Evolutionary conservation across 2,329 filamentous ascomycete species (phyloP), one percentile per base, ranked within the genome.

Genomic region (Fusarium fujikuroi): DNA sequence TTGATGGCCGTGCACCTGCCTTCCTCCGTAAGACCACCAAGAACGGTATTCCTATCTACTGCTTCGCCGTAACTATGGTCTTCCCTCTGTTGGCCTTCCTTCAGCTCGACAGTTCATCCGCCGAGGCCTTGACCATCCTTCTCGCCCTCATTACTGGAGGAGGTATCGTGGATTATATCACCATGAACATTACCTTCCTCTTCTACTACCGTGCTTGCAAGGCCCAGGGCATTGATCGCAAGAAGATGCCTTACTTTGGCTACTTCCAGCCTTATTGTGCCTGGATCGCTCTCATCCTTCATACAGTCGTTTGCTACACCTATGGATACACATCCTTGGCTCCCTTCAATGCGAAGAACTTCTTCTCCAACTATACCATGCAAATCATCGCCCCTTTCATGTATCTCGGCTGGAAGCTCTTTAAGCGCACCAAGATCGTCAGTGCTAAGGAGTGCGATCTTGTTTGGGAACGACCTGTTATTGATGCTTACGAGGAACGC

Each of bases 381-480:
- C 77, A 84, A 34, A 77, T 88, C 21, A 77, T 89, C 10, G 83
- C 84, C 0, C 81, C 83, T 3, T 78, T 88, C 53, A 79, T 86
- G 34, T 90, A 85, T 73, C 40, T 84, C 9, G 83, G 83, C 69
- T 92, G 88, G 87, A 92, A 92, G 80, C 15, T 91, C 7, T 28
- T 89, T 75, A 87, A 88, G 80, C 83, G 81, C 40, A 91, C 89
- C 4, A 85, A 84, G 69, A 79, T 87, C 40, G 81, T 89, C 12
- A 80, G 80, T 11, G 78, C 88, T 0, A 75, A 82, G 12, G 85
- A 91, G 70, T 86, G 84, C 2, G 88, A 90, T 73, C 81, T 90
- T 14, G 81, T 88, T 46, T 86, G 87, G 88, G 85, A 89, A 69
- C 80, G 84, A 36, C 87, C 86, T 28, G 72, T 84, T 23, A 86